phyloP scores from a whole-genome alignment of 306 rosid genomes.

The Abrus pulchellus region DNA sequence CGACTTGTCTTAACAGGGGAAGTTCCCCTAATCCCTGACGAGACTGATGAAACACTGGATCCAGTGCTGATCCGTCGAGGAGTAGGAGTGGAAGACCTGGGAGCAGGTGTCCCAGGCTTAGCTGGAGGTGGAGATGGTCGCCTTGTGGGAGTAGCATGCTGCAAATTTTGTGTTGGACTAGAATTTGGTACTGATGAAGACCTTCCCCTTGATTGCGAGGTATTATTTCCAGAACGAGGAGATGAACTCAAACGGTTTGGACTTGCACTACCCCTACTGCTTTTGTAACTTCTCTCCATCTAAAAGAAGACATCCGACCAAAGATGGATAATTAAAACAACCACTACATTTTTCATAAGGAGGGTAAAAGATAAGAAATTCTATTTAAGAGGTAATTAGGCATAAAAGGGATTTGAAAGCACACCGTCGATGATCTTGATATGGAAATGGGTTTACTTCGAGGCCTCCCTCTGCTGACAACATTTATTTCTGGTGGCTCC shows the following conservation, averaged over 20 bases:
- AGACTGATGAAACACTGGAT: conserved; percentile 53
- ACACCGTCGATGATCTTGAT: conserved; percentile 87
- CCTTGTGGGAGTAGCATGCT: conserved; percentile 65
- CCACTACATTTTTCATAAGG: conserved; percentile 1
- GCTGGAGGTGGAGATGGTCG: conserved; percentile 82
- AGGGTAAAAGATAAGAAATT: background rate
- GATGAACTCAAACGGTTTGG: conserved; percentile 84
- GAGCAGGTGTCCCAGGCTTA: conserved; percentile 65
- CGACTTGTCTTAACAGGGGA: conserved; percentile 74
- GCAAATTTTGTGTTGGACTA: conserved; percentile 75
- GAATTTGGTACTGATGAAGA: conserved; percentile 66
- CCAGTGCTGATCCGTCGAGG: conserved; percentile 75
- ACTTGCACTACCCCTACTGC: conserved; percentile 90
- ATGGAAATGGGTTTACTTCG: conserved; percentile 88
- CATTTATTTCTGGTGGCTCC: conserved; percentile 60
- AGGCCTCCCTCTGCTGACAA: conserved; percentile 76
- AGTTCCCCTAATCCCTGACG: conserved; percentile 73
- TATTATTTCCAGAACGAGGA: conserved; percentile 76
- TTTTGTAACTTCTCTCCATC: conserved; percentile 87
- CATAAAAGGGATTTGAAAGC: conserved; percentile 46
- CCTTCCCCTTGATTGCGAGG: conserved; percentile 70
- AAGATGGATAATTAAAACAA: conserved; percentile 22
- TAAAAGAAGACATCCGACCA: conserved; percentile 44
- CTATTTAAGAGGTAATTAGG: conserved; percentile 20
- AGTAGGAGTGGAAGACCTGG: conserved; percentile 81